Evolutionary conservation across 352 stramenopile genomes (phyloP), one percentile per base, ranked within the genome.

Genomic region (Aphanomyces stellatus): DNA sequence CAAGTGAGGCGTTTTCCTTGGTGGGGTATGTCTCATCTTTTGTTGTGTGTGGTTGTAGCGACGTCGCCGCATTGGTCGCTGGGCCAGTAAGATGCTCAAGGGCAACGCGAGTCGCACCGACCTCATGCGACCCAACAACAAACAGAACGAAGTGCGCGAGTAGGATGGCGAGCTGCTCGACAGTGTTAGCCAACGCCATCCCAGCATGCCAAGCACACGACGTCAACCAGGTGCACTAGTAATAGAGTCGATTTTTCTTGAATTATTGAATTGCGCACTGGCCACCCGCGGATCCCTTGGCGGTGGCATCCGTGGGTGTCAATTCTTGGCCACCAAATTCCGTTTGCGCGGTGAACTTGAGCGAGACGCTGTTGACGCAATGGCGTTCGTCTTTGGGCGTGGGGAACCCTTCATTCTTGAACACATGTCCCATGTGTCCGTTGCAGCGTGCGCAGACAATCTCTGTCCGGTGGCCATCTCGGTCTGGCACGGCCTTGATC

Each of bases 401-500:
- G 69, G 85, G 82, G 66, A 94, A 95, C 6, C 88, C 82, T 69
- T 96, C 88, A 28, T 85, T 86, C 72, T 96, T 92, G 69, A 96
- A 96, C 27, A 96, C 86, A 74, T 96, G 88, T 35, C 88, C 88
- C 82, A 96, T 95, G 75, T 96, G 88, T 37, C 88, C 88, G 60
- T 85, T 85, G 71, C 88, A 96, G 24, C 84, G 84, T 57, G 80
- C 87, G 59, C 88, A 96, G 64, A 95, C 82, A 53, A 96, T 96
- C 74, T 96, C 88, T 10, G 79, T 93, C 22, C 87, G 88, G 56
- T 65, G 70, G 48, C 86, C 86, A 62, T 94, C 86, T 6, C 74
- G 69, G 59, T 94, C 86, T 33, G 81, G 34, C 7, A 91, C 64
- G 42, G 81, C 73, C 78, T 91, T 90, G 70, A 96, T 92, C 19